A percentile compares a stretch with the other conserved stretches of the same genome.
These are phyloP conservation scores for Trametes pubescens DNA, from an alignment of 1,284 basidiomycete genomes.

Conservation along the genomic window DNA sequence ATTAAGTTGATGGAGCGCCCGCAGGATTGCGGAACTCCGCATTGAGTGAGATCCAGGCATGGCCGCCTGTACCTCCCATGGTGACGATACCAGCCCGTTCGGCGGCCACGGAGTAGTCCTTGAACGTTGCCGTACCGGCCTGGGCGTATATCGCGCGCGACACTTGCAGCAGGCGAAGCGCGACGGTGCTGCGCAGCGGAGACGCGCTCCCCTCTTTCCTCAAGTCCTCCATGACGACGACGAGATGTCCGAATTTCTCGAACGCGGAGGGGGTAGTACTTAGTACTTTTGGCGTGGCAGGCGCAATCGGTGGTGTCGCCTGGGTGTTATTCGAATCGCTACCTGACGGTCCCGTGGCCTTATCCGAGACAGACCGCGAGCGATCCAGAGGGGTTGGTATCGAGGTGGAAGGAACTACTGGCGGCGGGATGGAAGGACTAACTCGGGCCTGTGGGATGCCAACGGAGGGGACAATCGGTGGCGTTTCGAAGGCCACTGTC, in stretches of 20 bases:
- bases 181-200: slow-evolving; percentile 52
- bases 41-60: slow-evolving; percentile 56
- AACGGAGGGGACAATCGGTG: too few relatives aligned
- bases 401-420: too few relatives aligned
- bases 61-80: slow-evolving; percentile 52
- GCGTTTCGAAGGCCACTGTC: too few relatives aligned
- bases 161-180: slow-evolving; percentile 44
- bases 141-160: slow-evolving; percentile 50
- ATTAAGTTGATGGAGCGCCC: neutral
- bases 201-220: neutral
- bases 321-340: neutral
- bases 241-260: neutral
- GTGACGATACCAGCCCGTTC: slow-evolving; percentile 53
- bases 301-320: too few relatives aligned
- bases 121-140: slow-evolving; percentile 54
- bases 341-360: too few relatives aligned
- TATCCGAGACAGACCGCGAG: too few relatives aligned
- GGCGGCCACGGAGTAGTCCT: slow-evolving; percentile 54
- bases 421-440: too few relatives aligned
- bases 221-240: neutral
- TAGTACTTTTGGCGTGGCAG: neutral
- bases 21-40: neutral
- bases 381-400: too few relatives aligned
- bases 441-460: too few relatives aligned
- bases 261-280: neutral